Evolutionary conservation across 1,284 basidiomycete species (phyloP).

Genomic region (Sphagnurus paluster): DNA sequence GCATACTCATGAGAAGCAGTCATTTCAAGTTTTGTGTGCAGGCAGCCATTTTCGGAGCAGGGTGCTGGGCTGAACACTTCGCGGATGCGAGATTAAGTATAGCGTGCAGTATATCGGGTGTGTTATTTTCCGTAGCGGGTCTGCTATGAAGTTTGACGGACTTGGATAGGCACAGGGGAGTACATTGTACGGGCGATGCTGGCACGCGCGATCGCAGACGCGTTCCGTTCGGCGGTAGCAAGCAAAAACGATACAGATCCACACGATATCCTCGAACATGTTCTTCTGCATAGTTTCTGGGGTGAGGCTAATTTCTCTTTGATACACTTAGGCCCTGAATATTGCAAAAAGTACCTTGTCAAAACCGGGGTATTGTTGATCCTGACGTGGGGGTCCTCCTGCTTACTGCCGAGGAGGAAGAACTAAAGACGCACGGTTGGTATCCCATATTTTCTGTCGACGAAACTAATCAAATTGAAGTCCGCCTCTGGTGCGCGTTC

Average conservation of each 20-base stretch:
- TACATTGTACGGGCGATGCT: slow-evolving; percentile 46
- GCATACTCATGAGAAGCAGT: no score
- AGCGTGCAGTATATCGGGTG: slow-evolving; percentile 74
- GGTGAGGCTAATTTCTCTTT: slow-evolving; percentile 26
- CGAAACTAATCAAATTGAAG: slow-evolving; percentile 32
- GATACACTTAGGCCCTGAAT: slow-evolving; percentile 10
- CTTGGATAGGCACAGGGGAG: slow-evolving; percentile 49
- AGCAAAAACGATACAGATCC: slow-evolving; percentile 33
- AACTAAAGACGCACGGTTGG: slow-evolving; percentile 25
- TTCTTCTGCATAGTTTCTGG: slow-evolving; percentile 40
- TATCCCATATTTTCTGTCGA: neutral
- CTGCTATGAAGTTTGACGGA: neutral
- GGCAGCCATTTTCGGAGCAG: slow-evolving; percentile 66
- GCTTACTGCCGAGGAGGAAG: slow-evolving; percentile 44
- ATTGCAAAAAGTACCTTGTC: slow-evolving; percentile 20
- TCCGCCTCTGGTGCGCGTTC: slow-evolving; percentile 76
- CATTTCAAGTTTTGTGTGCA: slow-evolving; percentile 25
- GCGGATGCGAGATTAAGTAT: slow-evolving; percentile 30
- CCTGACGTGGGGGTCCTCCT: slow-evolving; percentile 44
- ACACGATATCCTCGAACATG: slow-evolving; percentile 39
- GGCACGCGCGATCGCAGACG: slow-evolving; percentile 43
- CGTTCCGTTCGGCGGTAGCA: slow-evolving; percentile 24
- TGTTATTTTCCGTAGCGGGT: slow-evolving; percentile 2
- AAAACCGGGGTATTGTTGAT: slow-evolving; percentile 24
- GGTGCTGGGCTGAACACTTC: slow-evolving; percentile 64